Conservation (phyloP, 2,329 filamentous ascomycete genomes). For the Lasiodiplodia sp. region DNA sequence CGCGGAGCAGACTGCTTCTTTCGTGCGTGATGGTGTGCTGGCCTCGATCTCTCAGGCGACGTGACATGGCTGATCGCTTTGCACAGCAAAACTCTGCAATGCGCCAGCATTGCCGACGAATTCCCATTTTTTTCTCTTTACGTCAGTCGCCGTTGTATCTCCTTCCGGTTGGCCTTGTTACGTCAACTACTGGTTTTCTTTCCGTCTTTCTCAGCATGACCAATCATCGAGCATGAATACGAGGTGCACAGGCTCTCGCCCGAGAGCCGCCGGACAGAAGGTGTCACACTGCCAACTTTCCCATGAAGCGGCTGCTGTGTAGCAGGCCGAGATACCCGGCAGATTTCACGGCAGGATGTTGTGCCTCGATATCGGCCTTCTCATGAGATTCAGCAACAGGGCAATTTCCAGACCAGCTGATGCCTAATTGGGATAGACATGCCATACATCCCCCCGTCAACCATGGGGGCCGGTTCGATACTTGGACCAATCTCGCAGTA, state of each 20-base stretch:
- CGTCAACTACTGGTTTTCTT: constrained; percentile 14
- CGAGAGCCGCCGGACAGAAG: background rate
- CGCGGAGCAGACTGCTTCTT: constrained; percentile 25
- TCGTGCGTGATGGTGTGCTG: constrained; percentile 24
- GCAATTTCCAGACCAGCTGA: background rate
- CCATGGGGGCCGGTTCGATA: background rate
- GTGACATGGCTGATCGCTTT: constrained; percentile 20
- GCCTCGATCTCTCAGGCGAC: constrained; percentile 19
- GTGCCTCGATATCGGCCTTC: background rate
- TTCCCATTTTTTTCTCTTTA: constrained; percentile 25
- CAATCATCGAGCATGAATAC: constrained; percentile 2
- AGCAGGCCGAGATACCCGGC: background rate
- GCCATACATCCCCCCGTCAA: background rate
- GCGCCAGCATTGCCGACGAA: constrained; percentile 12
- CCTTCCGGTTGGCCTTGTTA: constrained; percentile 8
- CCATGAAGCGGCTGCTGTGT: background rate
- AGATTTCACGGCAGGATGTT: background rate
- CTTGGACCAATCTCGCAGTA: background rate
- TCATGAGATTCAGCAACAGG: background rate
- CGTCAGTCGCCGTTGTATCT: constrained; percentile 11
- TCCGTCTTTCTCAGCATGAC: constrained; percentile 18
- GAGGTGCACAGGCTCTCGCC: constrained; percentile 17
- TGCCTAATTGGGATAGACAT: background rate
- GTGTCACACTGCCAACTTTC: background rate
- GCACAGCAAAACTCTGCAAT: constrained; percentile 17